A percentile compares a stretch with the other conserved stretches of the same genome.
Evolutionary conservation across 257 asterid species (phyloP).

Genomic region (Linaria vulgaris): DNA sequence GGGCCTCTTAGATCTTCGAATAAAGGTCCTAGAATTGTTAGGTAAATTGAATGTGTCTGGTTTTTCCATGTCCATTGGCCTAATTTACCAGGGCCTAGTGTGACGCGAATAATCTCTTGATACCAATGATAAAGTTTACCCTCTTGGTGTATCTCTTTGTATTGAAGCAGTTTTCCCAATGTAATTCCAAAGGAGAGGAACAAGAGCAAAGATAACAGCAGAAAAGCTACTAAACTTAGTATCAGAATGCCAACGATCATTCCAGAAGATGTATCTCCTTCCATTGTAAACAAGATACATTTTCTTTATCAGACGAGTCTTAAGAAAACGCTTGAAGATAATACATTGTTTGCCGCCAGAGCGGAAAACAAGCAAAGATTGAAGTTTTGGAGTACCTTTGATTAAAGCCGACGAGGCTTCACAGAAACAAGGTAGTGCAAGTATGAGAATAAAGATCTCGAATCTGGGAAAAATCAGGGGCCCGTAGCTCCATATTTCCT

Average conservation of each 20-base stretch:
- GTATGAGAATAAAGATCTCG: conserved; percentile 71
- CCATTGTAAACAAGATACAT: conserved; percentile 14
- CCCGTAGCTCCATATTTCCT: conserved; percentile 57
- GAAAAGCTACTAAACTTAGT: conserved; percentile 55
- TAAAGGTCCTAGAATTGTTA: conserved; percentile 71
- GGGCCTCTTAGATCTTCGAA: conserved; percentile 97
- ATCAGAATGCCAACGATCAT: conserved; percentile 56
- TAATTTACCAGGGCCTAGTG: conserved; percentile 89
- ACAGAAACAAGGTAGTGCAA: conserved; percentile 75
- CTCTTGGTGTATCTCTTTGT: conserved; percentile 83
- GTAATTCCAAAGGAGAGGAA: conserved; percentile 85
- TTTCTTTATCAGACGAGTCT: conserved; percentile 8
- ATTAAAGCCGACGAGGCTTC: conserved; percentile 68
- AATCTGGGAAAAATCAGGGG: conserved; percentile 73
- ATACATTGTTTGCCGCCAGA: no score
- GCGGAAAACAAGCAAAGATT: no score
- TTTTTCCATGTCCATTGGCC: conserved; percentile 99
- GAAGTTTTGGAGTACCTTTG: conserved; percentile 49
- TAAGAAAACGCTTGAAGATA: no score
- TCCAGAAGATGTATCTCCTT: conserved; percentile 72
- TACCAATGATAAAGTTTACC: conserved; percentile 82
- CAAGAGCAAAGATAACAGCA: conserved; percentile 53
- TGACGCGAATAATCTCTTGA: conserved; percentile 78
- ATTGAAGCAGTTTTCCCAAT: conserved; percentile 78
- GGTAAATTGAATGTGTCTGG: conserved; percentile 37